These are phyloP conservation scores for Clonostachys chloroleuca DNA, from an alignment of 2,329 filamentous ascomycete genomes.

Conservation along the genomic window DNA sequence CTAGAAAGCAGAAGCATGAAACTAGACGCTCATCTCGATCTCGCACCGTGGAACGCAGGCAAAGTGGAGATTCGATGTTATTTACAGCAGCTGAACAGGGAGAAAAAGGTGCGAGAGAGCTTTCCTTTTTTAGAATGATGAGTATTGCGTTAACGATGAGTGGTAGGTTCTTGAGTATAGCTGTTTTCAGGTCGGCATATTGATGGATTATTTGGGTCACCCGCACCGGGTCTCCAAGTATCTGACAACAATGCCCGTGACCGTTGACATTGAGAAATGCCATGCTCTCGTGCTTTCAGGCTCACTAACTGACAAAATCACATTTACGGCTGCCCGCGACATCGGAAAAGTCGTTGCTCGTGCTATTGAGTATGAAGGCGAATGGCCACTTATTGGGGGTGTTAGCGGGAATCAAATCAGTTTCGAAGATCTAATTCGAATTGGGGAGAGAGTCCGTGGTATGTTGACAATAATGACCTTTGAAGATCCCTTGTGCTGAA, in stretches of 20 bases:
- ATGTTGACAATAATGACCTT: background rate
- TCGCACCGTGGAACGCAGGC: constrained; percentile 39
- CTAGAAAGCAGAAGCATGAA: background rate
- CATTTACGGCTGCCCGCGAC: constrained; percentile 37
- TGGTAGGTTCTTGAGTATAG: constrained; percentile 48
- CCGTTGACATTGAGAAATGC: constrained; percentile 30
- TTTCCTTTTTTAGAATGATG: too few relatives aligned
- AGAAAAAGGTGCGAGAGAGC: constrained; percentile 24
- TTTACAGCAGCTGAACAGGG: constrained; percentile 43
- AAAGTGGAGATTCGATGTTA: constrained; percentile 45
- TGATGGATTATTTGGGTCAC: constrained; percentile 49
- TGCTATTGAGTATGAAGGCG: constrained; percentile 35
- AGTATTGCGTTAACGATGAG: too few relatives aligned
- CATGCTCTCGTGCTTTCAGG: constrained; percentile 36
- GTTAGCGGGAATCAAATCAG: constrained; percentile 30
- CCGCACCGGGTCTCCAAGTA: constrained; percentile 41
- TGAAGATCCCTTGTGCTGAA: too few relatives aligned
- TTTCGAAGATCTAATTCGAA: constrained; percentile 24
- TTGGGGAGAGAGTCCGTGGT: constrained; percentile 36
- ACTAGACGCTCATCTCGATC: constrained; percentile 3
- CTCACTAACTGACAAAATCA: constrained; percentile 32
- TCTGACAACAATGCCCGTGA: constrained; percentile 26
- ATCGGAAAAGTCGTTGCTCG: constrained; percentile 29
- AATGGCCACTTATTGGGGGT: constrained; percentile 35
- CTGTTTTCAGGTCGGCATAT: constrained; percentile 50